These are phyloP conservation scores for Acrodontium crateriforme DNA, from an alignment of 2,329 filamentous ascomycete species.

Conservation along the genomic window DNA sequence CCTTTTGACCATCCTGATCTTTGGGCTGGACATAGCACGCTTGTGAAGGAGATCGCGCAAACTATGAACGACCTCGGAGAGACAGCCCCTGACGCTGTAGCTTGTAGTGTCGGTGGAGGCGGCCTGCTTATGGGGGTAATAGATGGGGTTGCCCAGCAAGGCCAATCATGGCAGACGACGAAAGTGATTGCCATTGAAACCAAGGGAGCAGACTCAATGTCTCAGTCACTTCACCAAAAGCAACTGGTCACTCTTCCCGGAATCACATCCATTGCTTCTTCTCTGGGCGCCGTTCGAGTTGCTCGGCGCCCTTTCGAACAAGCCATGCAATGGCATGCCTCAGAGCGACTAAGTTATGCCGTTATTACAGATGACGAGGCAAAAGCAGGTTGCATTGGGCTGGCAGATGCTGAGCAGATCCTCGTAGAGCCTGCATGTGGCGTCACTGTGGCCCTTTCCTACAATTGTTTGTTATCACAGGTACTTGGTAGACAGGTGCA, in stretches of 20 bases:
- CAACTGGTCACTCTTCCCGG: constrained; percentile 44
- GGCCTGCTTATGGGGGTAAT: constrained; percentile 66
- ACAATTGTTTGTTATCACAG: too few species aligned
- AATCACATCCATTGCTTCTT: constrained; percentile 65
- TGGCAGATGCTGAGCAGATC: constrained; percentile 69
- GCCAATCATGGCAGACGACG: constrained; percentile 13
- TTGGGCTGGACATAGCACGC: constrained; percentile 51
- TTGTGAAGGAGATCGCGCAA: constrained; percentile 39
- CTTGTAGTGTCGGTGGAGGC: constrained; percentile 70
- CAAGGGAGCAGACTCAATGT: constrained; percentile 54
- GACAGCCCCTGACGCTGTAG: constrained; percentile 49
- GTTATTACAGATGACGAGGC: constrained; percentile 59
- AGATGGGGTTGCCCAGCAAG: constrained; percentile 45
- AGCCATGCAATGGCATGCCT: constrained; percentile 35
- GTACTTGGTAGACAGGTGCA: constrained; percentile 45
- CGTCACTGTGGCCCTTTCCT: constrained; percentile 58
- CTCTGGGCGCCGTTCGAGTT: constrained; percentile 60
- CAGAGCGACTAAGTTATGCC: too few species aligned
- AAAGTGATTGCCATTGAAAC: constrained; percentile 65
- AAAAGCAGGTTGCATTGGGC: constrained; percentile 58
- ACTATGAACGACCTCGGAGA: constrained; percentile 25
- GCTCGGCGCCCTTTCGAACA: constrained; percentile 54
- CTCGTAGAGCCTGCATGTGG: constrained; percentile 79
- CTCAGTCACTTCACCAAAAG: constrained; percentile 43
- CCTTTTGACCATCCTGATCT: constrained; percentile 57